Conservation (phyloP, 164 flowering plant species). For the Kalanchoe fedtschenkoi region DNA sequence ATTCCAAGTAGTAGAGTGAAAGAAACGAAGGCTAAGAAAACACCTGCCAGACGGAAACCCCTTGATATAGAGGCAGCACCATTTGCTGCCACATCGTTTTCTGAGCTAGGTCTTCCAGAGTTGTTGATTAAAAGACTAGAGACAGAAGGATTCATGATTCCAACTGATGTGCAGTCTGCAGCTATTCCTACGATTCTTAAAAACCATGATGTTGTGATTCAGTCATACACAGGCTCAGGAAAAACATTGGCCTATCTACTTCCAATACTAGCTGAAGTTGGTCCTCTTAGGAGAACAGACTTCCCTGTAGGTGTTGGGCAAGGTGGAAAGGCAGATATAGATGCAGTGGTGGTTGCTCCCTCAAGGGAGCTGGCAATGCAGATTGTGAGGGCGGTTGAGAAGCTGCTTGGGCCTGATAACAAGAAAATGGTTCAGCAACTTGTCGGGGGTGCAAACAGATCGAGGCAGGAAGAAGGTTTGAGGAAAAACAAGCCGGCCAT, state of each 20-base stretch:
- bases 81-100: conserved; percentile 1
- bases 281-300: conserved; percentile 39
- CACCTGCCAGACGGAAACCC: neutral
- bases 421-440: conserved; percentile 84
- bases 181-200: conserved; percentile 71
- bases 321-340: conserved; percentile 40
- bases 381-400: conserved; percentile 92
- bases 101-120: conserved; percentile 7
- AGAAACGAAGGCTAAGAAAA: neutral
- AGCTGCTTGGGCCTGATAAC: conserved; percentile 60
- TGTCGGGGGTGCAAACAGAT: conserved; percentile 89
- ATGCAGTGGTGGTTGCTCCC: conserved; percentile 93
- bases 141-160: conserved; percentile 52
- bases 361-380: conserved; percentile 97
- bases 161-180: conserved; percentile 85
- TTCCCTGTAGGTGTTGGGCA: conserved; percentile 14
- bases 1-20: conserved; percentile 1
- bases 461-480: conserved; percentile 91
- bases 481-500: conserved; percentile 86
- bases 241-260: conserved; percentile 91
- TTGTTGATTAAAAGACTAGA: conserved; percentile 40
- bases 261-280: conserved; percentile 76
- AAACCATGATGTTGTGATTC: conserved; percentile 77
- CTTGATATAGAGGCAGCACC: conserved; percentile 7
- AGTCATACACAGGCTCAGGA: conserved; percentile 96